These are phyloP conservation scores for Pharnaceum exiguum DNA, from an alignment of 148 eudicot genomes.

Conservation along the genomic window DNA sequence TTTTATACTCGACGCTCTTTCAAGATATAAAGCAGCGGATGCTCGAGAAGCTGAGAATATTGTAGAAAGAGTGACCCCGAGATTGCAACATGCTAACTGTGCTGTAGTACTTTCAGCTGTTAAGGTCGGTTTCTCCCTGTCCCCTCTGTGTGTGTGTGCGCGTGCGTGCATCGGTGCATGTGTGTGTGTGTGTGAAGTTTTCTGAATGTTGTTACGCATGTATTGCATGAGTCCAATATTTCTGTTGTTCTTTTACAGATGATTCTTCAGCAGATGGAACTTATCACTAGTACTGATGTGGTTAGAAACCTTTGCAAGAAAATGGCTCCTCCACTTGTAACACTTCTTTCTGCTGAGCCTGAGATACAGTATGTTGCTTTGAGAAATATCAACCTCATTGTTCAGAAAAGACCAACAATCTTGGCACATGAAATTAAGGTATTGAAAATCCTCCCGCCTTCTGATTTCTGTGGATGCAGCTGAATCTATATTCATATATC, in stretches of 20 bases:
- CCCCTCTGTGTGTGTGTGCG: too few species aligned
- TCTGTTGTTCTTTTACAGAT: conserved; percentile 43
- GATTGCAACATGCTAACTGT: conserved; percentile 97
- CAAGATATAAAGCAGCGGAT: conserved; percentile 91
- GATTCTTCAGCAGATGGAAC: conserved; percentile 99
- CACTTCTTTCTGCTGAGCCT: conserved; percentile 97
- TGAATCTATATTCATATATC: too few species aligned
- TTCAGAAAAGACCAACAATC: conserved; percentile 92
- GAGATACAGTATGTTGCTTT: conserved; percentile 98
- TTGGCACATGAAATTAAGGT: conserved; percentile 99
- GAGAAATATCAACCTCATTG: conserved; percentile 90
- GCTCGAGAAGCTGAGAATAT: conserved; percentile 99
- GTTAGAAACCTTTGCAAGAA: conserved; percentile 95
- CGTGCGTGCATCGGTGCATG: too few species aligned
- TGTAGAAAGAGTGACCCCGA: conserved; percentile 96
- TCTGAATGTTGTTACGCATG: not conserved
- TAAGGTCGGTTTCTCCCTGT: conserved; percentile 51
- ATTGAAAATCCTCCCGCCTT: conserved; percentile 2
- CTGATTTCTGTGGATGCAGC: too few species aligned
- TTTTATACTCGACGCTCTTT: conserved; percentile 93
- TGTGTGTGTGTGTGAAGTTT: not conserved
- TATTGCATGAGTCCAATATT: not conserved
- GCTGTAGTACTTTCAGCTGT: conserved; percentile 99
- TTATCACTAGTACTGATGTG: conserved; percentile 88
- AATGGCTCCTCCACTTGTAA: conserved; percentile 99